These are phyloP conservation scores for Ceratocystis variospora DNA, from an alignment of 2,329 filamentous ascomycete species.

Conservation along the genomic window DNA sequence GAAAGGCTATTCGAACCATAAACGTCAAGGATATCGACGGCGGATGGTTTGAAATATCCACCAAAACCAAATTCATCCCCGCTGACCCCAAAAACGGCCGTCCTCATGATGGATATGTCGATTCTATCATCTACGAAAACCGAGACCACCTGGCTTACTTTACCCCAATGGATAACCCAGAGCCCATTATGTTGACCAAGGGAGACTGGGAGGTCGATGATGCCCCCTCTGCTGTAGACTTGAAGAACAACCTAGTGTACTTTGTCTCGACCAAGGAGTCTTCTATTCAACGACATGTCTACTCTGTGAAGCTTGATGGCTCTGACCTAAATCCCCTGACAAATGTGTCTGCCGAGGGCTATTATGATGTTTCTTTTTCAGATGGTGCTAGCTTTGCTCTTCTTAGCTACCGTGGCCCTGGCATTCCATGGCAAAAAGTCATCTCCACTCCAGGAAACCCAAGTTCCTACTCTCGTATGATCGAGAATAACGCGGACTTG, in stretches of 20 bases:
- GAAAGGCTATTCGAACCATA: slow-evolving; percentile 63
- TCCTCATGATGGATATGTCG: slow-evolving; percentile 76
- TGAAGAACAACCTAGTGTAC: slow-evolving; percentile 78
- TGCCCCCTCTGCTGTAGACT: slow-evolving; percentile 70
- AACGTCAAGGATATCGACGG: slow-evolving; percentile 78
- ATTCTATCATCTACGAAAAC: slow-evolving; percentile 73
- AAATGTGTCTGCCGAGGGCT: slow-evolving; percentile 57
- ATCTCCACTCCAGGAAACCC: slow-evolving; percentile 63
- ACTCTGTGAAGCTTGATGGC: slow-evolving; percentile 75
- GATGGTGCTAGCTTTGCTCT: slow-evolving; percentile 66
- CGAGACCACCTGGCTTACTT: slow-evolving; percentile 92
- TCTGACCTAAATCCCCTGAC: slow-evolving; percentile 60
- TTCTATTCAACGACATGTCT: slow-evolving; percentile 80
- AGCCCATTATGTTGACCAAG: slow-evolving; percentile 75
- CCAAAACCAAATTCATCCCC: slow-evolving; percentile 73
- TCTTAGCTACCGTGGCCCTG: slow-evolving; percentile 71
- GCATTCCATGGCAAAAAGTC: slow-evolving; percentile 81
- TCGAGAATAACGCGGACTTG: slow-evolving; percentile 67
- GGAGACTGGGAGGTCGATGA: slow-evolving; percentile 86
- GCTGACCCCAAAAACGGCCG: slow-evolving; percentile 65
- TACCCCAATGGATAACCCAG: slow-evolving; percentile 65
- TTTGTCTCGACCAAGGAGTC: slow-evolving; percentile 78
- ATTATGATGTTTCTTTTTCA: slow-evolving; percentile 76
- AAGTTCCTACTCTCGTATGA: slow-evolving; percentile 48
- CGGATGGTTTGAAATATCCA: slow-evolving; percentile 92